These are phyloP conservation scores for Fusarium goolgardi DNA, from an alignment of 2,329 filamentous ascomycete species.

Conservation along the genomic window DNA sequence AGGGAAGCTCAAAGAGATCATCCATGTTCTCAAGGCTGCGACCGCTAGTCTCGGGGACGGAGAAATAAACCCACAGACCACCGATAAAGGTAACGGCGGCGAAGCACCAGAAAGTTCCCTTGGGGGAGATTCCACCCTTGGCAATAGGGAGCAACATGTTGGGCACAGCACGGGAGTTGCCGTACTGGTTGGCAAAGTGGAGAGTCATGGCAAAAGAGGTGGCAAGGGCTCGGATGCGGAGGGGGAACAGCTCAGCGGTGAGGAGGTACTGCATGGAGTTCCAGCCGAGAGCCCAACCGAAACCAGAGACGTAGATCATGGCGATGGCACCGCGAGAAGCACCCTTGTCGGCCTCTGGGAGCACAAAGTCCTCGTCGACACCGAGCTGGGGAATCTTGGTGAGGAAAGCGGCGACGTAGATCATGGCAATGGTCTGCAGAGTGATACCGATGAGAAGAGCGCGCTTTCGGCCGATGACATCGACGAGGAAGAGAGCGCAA, in stretches of 20 bases:
- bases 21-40: constrained; percentile 77
- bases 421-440: constrained; percentile 69
- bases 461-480: constrained; percentile 80
- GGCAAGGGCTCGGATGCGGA: constrained; percentile 76
- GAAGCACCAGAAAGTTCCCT: constrained; percentile 84
- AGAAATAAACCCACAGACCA: constrained; percentile 77
- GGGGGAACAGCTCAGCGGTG: constrained; percentile 80
- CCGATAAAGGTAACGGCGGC: constrained; percentile 74
- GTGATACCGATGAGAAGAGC: constrained; percentile 70
- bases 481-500: constrained; percentile 82
- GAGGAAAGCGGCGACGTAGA: constrained; percentile 72
- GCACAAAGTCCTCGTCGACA: constrained; percentile 59
- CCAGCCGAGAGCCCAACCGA: constrained; percentile 78
- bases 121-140: constrained; percentile 63
- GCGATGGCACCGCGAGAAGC: constrained; percentile 75
- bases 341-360: constrained; percentile 61
- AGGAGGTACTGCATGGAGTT: constrained; percentile 83
- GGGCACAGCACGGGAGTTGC: constrained; percentile 79
- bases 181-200: constrained; percentile 84
- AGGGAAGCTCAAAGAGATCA: constrained; percentile 75
- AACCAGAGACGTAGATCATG: constrained; percentile 77
- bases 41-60: constrained; percentile 77
- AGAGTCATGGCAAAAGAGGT: constrained; percentile 80
- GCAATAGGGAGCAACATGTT: constrained; percentile 71
- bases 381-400: constrained; percentile 71